phyloP scores from a whole-genome alignment of 768 basidiomycete genomes.

The Pleurotus salmoneostramineus region DNA sequence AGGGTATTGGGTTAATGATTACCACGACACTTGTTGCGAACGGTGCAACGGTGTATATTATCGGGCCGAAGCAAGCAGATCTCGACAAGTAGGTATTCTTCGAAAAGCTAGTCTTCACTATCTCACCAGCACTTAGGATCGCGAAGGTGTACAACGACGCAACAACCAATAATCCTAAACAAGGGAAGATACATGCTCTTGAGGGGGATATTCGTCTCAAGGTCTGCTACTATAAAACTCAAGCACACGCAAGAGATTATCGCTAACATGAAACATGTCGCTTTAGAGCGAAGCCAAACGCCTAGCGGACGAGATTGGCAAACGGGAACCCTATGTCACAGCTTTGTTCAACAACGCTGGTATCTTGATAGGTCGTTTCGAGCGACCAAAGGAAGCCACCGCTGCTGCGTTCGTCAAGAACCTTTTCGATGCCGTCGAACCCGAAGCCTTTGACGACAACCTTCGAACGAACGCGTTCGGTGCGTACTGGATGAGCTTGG shows the following conservation, averaged over 20 bases:
- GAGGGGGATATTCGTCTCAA: conserved; percentile 37
- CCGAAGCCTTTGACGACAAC: conserved; percentile 31
- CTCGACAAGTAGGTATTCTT: conserved; percentile 27
- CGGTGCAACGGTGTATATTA: conserved; percentile 45
- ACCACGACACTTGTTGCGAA: conserved; percentile 41
- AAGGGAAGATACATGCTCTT: conserved; percentile 35
- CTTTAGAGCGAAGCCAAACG: conserved; percentile 38
- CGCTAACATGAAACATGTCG: neutral
- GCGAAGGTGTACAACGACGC: conserved; percentile 30
- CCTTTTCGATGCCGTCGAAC: conserved; percentile 33
- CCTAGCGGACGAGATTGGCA: conserved; percentile 33
- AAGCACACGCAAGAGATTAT: neutral
- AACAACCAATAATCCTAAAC: conserved; percentile 24
- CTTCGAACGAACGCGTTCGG: conserved; percentile 37
- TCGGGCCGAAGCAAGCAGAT: conserved; percentile 36
- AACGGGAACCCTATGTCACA: conserved; percentile 34
- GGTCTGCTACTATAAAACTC: conserved; percentile 15
- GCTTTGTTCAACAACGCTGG: conserved; percentile 50
- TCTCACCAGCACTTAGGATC: neutral
- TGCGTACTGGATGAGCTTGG: conserved; percentile 53
- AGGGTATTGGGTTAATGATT: conserved; percentile 53
- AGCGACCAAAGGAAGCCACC: conserved; percentile 20
- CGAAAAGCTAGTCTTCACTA: neutral
- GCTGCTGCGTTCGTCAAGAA: conserved; percentile 34
- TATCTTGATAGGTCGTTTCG: conserved; percentile 23